Percentiles rank a stretch among this genome's conserved stretches.
Evolutionary conservation across 164 flowering plant species (phyloP).

Genomic region (Piper longum): DNA sequence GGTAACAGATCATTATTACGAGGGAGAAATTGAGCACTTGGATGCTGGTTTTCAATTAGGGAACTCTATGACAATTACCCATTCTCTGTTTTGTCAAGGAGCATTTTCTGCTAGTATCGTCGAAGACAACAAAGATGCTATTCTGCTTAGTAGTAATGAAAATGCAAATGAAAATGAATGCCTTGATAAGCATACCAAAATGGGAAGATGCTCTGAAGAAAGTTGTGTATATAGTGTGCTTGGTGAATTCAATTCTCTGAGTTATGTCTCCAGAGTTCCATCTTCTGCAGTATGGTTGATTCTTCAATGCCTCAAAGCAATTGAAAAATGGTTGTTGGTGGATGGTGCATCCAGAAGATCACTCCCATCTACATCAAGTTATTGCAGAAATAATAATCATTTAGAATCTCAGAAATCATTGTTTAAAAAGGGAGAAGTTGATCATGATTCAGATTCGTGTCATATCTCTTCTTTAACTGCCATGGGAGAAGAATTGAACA

Average conservation of each 20-base stretch:
- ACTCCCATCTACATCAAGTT: constrained; percentile 15
- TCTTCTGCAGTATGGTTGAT: constrained; percentile 36
- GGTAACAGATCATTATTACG: constrained; percentile 56
- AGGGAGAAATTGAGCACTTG: constrained; percentile 68
- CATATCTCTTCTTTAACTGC: neutral
- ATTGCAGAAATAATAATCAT: constrained; percentile 7
- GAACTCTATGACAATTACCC: constrained; percentile 43
- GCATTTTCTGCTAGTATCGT: constrained; percentile 34
- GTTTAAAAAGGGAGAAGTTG: constrained; percentile 29
- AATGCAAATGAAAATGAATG: constrained; percentile 35
- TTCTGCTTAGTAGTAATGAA: constrained; percentile 8
- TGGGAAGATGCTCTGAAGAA: constrained; percentile 67
- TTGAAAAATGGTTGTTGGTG: constrained; percentile 54
- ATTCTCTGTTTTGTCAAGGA: constrained; percentile 54
- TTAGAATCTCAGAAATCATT: constrained; percentile 33
- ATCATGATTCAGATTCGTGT: constrained; percentile 15
- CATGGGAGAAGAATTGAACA: constrained; percentile 13
- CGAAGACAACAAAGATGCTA: constrained; percentile 15
- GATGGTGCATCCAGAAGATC: constrained; percentile 26
- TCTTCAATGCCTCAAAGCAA: constrained; percentile 56
- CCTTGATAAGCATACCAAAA: constrained; percentile 47
- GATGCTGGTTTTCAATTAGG: constrained; percentile 51
- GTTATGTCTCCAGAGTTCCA: constrained; percentile 23
- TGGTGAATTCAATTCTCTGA: constrained; percentile 24
- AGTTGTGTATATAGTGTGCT: constrained; percentile 43